Percentiles rank a stretch among this genome's conserved stretches.
These are phyloP conservation scores for Hippophae rhamnoides DNA, from an alignment of 306 rosid species.

Conservation along the genomic window DNA sequence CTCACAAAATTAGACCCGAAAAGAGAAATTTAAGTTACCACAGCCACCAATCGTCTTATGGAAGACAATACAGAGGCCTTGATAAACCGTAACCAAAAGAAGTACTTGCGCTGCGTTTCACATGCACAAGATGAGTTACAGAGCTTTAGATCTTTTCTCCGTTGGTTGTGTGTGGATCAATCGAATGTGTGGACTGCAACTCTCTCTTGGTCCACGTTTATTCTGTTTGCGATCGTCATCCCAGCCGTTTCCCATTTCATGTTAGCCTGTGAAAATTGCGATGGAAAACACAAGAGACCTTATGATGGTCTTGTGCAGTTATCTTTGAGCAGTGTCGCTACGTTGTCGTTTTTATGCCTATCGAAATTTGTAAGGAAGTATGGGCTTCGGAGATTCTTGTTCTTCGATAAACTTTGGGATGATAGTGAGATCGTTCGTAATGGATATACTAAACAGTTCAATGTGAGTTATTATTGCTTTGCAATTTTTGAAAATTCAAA, in stretches of 20 bases:
- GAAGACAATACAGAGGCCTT: constrained; percentile 26
- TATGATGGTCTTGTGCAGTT: constrained; percentile 62
- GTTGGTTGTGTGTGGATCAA: constrained; percentile 95
- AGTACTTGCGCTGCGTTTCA: constrained; percentile 36
- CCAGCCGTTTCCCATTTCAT: constrained; percentile 61
- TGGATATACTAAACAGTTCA: constrained; percentile 57
- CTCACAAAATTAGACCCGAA: too few species aligned
- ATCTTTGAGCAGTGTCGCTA: constrained; percentile 50
- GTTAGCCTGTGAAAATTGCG: constrained; percentile 57
- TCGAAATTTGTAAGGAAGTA: constrained; percentile 45
- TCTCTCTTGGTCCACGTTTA: constrained; percentile 61
- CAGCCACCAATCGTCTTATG: background rate
- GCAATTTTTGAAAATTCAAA: too few species aligned
- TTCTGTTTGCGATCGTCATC: constrained; percentile 44
- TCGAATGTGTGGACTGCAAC: constrained; percentile 43
- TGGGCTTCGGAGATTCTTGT: constrained; percentile 64
- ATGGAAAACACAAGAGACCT: constrained; percentile 51
- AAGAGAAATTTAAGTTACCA: background rate
- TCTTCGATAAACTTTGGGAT: constrained; percentile 70
- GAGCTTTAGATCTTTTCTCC: constrained; percentile 62
- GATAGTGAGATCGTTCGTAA: constrained; percentile 65
- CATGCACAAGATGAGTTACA: constrained; percentile 59
- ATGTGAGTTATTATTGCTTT: constrained; percentile 31
- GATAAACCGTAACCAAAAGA: constrained; percentile 6
- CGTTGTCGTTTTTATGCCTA: constrained; percentile 63